Evolutionary conservation across 345 rosid species (phyloP).

Genomic region (Gynandropsis gynandra): DNA sequence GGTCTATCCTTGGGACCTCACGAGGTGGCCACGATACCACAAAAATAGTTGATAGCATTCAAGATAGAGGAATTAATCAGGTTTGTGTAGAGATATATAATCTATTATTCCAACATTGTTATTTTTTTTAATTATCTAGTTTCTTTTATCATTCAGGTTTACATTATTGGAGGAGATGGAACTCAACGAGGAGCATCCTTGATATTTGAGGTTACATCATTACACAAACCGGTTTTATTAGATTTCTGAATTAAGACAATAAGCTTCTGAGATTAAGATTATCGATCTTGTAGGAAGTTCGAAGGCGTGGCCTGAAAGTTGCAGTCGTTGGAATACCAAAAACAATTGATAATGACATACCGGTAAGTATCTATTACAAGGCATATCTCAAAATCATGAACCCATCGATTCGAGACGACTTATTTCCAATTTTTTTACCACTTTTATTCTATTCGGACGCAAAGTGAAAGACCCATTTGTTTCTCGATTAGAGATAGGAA

Average conservation of each 20-base stretch:
- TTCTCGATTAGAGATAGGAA: no score
- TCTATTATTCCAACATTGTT: not conserved
- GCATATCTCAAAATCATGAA: not conserved
- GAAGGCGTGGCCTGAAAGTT: slow-evolving; percentile 63
- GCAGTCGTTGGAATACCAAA: slow-evolving; percentile 64
- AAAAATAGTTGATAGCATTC: slow-evolving; percentile 79
- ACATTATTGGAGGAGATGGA: slow-evolving; percentile 84
- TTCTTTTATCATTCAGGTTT: slow-evolving; percentile 36
- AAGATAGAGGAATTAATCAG: slow-evolving; percentile 77
- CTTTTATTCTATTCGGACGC: no score
- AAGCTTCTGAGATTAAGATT: no score
- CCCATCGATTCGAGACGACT: no score
- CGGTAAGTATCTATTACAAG: slow-evolving; percentile 28
- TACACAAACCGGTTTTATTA: not conserved
- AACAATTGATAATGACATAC: slow-evolving; percentile 75
- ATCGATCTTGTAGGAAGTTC: slow-evolving; percentile 53
- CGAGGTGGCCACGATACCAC: slow-evolving; percentile 72
- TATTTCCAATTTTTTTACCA: no score
- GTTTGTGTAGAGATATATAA: slow-evolving; percentile 24
- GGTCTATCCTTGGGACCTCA: slow-evolving; percentile 70
- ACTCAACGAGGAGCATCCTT: slow-evolving; percentile 64
- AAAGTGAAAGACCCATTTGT: no score
- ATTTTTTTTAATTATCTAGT: slow-evolving; percentile 2
- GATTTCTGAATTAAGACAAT: not conserved
- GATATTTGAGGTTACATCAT: slow-evolving; percentile 50